phyloP scores from a whole-genome alignment of 768 basidiomycete species.

The Lactarius hengduanensis region DNA sequence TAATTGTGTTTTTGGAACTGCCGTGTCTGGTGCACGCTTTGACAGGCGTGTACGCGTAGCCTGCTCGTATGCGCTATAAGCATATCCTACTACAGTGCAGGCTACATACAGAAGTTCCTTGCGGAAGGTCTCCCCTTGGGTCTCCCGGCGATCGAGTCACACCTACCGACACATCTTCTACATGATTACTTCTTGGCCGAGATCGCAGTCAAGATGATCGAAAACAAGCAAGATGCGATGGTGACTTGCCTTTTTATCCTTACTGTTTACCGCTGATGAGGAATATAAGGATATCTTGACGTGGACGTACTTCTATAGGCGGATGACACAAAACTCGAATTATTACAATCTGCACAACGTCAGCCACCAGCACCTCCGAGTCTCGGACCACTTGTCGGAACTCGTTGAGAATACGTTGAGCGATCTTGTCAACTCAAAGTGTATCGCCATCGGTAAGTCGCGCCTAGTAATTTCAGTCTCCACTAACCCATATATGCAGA shows the following conservation, averaged over 20 bases:
- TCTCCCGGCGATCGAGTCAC: slow-evolving; percentile 69
- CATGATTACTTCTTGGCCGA: slow-evolving; percentile 99
- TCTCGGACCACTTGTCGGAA: slow-evolving; percentile 93
- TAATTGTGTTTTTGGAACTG: slow-evolving; percentile 56
- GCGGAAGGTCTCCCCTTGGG: slow-evolving; percentile 78
- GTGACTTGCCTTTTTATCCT: slow-evolving; percentile 39
- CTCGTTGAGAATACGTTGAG: slow-evolving; percentile 90
- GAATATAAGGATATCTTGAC: slow-evolving; percentile 81
- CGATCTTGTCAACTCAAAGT: slow-evolving; percentile 93
- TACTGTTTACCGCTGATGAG: neutral
- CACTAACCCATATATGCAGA: slow-evolving; percentile 41
- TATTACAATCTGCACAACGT: slow-evolving; percentile 95
- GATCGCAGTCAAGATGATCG: slow-evolving; percentile 97
- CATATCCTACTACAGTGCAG: slow-evolving; percentile 28
- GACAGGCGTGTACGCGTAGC: slow-evolving; percentile 51
- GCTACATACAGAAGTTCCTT: slow-evolving; percentile 71
- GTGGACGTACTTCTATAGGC: slow-evolving; percentile 97
- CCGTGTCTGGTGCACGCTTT: slow-evolving; percentile 49
- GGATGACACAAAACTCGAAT: slow-evolving; percentile 97
- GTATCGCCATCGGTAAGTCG: slow-evolving; percentile 76
- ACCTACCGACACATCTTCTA: slow-evolving; percentile 82
- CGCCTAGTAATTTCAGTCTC: neutral
- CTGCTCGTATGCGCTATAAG: slow-evolving; percentile 51
- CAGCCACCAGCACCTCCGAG: slow-evolving; percentile 92
- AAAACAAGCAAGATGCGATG: slow-evolving; percentile 98